Evolutionary conservation across 2,329 filamentous ascomycete species (phyloP), one percentile per base, ranked within the genome.

Genomic region (Rhynchosporium secalis): DNA sequence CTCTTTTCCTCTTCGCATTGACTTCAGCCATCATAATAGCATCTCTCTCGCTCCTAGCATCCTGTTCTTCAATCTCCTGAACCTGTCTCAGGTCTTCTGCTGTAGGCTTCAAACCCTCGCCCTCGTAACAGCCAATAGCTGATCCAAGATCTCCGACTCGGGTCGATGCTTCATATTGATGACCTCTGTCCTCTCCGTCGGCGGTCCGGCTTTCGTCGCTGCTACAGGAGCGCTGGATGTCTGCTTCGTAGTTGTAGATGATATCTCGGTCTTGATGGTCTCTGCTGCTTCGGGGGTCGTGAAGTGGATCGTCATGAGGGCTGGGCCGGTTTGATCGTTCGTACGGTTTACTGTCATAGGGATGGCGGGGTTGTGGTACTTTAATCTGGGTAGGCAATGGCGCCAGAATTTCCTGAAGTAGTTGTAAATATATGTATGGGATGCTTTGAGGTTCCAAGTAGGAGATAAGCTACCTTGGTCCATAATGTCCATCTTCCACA

Each of bases 351-450:
- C 85, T 63, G 90, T 87, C 83, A 98, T 96, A 48, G 89, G 86
- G 51, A 97, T 76, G 12, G 86, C 79, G 0, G 95, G 95, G 76
- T 99, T 99, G 82, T 96, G 89, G 79, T 88, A 99, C 82, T 99
- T 97, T 69, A 99, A 81, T 62, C 91, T 86, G 28, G 91, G 91
- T 54, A 98, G 86, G 74, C 87, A 89, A 64, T 87, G 81, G 67
- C 84, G 86, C 91, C 92, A 96, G 83, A 99, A 97, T 79, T 91
- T 91, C 72, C 93, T 96, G 68, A 71, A 71, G 26, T 8, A 20
- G 33, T n/a, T 28, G 26, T 66, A 41, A 66, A 52, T 60, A 45
- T 29, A 66, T 75, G 60, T 74, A 72, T 66, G 73, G 13, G 48
- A 9, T 48, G 47, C 46, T 48, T 57, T 26, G 9, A 40, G 9